These are phyloP conservation scores for Epichloe scottii DNA, from an alignment of 2,329 filamentous ascomycete genomes.

Conservation along the genomic window DNA sequence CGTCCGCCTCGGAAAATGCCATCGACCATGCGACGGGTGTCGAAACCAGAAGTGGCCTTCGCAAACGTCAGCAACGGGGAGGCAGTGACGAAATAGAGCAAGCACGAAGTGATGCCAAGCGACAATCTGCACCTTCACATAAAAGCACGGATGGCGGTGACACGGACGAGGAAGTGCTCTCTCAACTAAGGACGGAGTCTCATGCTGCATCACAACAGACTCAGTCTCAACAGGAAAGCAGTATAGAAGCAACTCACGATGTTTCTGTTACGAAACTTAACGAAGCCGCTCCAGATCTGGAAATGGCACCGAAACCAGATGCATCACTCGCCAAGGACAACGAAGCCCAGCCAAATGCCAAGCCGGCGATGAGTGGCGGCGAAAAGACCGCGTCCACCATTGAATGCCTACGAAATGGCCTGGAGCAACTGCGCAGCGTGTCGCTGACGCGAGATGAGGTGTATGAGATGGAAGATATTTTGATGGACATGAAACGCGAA, in stretches of 20 bases:
- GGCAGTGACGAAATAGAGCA: not conserved
- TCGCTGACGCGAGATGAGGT: conserved; percentile 53
- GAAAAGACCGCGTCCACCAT: conserved; percentile 16
- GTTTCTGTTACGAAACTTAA: not conserved
- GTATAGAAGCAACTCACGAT: not conserved
- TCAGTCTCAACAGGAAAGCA: conserved; percentile 13
- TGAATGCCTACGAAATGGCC: conserved; percentile 20
- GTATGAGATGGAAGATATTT: conserved; percentile 59
- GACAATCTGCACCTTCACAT: conserved; percentile 4
- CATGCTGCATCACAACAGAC: conserved; percentile 24
- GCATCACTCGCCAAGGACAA: conserved; percentile 1
- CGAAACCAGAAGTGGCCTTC: conserved; percentile 11
- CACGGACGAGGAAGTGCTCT: conserved; percentile 29
- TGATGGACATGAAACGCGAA: conserved; percentile 67
- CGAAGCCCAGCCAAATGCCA: conserved; percentile 5
- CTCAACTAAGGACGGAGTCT: conserved; percentile 29
- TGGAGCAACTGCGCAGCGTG: conserved; percentile 46
- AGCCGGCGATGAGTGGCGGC: conserved; percentile 1
- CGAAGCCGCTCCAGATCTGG: not conserved
- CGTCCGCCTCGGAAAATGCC: not conserved
- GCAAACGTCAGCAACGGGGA: conserved; percentile 8
- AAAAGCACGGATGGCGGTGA: conserved; percentile 16
- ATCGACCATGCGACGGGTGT: not conserved
- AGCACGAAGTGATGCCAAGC: not conserved
- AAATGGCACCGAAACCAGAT: not conserved